Evolutionary conservation across 2,329 filamentous ascomycete genomes (phyloP), one percentile per base, ranked within the genome.

Genomic region (Byssoonygena ceratinophila): DNA sequence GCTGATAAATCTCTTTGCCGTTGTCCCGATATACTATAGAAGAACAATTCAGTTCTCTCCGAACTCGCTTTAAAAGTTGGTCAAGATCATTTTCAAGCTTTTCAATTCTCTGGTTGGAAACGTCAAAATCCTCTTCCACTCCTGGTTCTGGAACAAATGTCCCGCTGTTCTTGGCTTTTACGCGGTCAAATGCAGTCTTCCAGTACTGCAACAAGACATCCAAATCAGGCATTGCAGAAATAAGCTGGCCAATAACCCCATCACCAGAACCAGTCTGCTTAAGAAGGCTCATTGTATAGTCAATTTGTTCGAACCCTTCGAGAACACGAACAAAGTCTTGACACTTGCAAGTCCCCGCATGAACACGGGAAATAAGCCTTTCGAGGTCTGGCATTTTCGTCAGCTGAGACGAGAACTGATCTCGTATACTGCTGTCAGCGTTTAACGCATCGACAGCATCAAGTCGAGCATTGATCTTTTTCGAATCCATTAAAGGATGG

Each of bases 281-380:
- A 1, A 97, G 77, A 20, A 97, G 76, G 48, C 81, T 79, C 77
- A 95, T 87, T 0, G 90, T 94, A 66, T 95, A 92, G 57, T 96
- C 89, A 43, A 98, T 97, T 68, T 96, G 91, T 71, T 97, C 92
- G 60, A 96, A 98, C 0, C 92, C 92, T 67, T 97, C 90, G 0
- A 98, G 75, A 0, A 97, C 91, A 45, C 83, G 85, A 43, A 97
- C 82, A 66, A 98, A 98, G 65, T 98, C 92, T 53, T 92, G 86
- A 0, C 89, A 80, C 63, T 83, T 87, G 71, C 90, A 96, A n/a
- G 82, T 82, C 0, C 87, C 87, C 0, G 92, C 92, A 63, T 98
- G 92, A 9, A 98, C 85, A 7, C 92, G 84, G 23, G 92, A 98
- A 51, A 97, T 94, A 43, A 97, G 78, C 36, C 92, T 80, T 68